phyloP scores from a whole-genome alignment of 2,329 filamentous ascomycete genomes.

The Pseudogymnoascus verrucosus region DNA sequence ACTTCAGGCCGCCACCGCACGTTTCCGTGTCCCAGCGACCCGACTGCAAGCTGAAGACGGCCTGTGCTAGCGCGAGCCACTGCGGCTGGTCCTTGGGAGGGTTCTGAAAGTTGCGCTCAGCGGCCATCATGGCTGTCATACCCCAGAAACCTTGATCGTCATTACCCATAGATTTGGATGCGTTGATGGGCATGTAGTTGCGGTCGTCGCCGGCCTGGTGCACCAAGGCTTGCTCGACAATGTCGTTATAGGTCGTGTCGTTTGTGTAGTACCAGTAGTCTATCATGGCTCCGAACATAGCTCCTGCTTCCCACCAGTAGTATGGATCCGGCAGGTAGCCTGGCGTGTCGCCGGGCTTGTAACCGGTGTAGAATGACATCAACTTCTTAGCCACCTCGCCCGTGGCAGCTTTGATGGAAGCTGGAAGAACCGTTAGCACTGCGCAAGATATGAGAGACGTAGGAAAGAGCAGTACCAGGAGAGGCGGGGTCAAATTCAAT shows the following conservation, averaged over 20 bases:
- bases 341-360: conserved; percentile 38
- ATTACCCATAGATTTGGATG: conserved; percentile 56
- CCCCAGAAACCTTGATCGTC: conserved; percentile 66
- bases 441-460: background rate
- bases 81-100: conserved; percentile 45
- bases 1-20: conserved; percentile 65
- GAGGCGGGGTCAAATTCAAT: background rate
- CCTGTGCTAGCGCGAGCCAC: conserved; percentile 63
- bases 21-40: conserved; percentile 57
- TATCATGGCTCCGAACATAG: conserved; percentile 46
- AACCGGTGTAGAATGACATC: conserved; percentile 34
- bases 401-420: background rate
- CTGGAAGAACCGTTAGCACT: background rate
- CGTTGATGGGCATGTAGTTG: conserved; percentile 44
- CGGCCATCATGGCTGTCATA: conserved; percentile 57
- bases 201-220: conserved; percentile 45
- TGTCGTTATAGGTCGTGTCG: conserved; percentile 45
- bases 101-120: conserved; percentile 53
- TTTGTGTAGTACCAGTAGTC: conserved; percentile 52
- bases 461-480: background rate
- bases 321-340: conserved; percentile 41
- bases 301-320: conserved; percentile 49
- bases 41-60: conserved; percentile 68
- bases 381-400: background rate
- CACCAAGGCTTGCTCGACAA: conserved; percentile 44